Base-by-base conservation (phyloP, 2,329 filamentous ascomycete genomes). In the Alternaria dauci region DNA sequence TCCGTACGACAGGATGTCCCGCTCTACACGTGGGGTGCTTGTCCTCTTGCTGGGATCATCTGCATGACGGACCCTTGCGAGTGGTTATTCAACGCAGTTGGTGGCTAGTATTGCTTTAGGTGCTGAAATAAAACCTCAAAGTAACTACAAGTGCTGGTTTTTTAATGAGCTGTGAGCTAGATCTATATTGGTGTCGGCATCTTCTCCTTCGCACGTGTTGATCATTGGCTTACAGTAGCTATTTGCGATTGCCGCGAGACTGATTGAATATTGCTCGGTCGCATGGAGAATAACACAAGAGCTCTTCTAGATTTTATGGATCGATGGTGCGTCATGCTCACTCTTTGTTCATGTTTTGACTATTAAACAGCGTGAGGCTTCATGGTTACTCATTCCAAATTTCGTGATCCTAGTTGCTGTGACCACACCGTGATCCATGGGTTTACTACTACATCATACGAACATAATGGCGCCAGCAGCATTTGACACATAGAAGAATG, bases 331-430 rank as follows among this genome's bases (percentile, higher is more conserved):
- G 54, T 68, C 18, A 16, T 58, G 8, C 47, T 70, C 36, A 60
- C 68, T 8, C 43, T 58, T 4, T 4, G 62, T 61, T 3, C 73
- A 70, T 39, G 46, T 71, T 18, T 39, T 57, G 5, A 54, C 74
- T 3, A 51, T 76, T 8, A 72, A 72, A 39, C 59, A 55, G 4
- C 44, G 51, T 8, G 62, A 69, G 25, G 69, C 75, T 48, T 69
- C 72, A 18, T 74, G 71, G 70, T 65, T 73, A 2, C 64, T 76
- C 8, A 42, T 74, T 16, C 71, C 73, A 25, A 74, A 75, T 61
- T 73, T 67, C 43, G 72, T 63, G 4, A 69, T 76, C 3, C 57
- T 73, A 11, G 59, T 62, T 4, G 58, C 52, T 25, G 65, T 68
- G 39, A 44, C 68, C 9, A 36, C 51, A n/a, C 47, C 47, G 2